These are phyloP conservation scores for Termitomyces sp. DNA, from an alignment of 768 basidiomycete genomes.

Conservation along the genomic window DNA sequence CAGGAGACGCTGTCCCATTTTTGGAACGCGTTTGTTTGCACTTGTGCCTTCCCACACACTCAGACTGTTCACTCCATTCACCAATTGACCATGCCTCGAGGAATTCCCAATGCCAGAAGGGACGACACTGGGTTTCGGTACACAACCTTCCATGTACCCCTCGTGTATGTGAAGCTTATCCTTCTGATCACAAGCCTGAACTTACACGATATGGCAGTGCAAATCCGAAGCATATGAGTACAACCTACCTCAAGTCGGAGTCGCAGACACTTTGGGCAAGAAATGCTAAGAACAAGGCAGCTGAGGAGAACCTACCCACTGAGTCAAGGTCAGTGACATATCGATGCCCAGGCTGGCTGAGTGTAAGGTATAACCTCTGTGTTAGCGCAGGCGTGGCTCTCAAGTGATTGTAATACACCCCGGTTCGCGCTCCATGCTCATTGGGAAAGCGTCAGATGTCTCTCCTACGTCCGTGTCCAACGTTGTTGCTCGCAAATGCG, in stretches of 20 bases:
- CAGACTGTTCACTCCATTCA: not conserved
- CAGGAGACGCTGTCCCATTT: not conserved
- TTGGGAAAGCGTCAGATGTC: slow-evolving; percentile 78
- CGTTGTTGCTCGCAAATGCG: slow-evolving; percentile 70
- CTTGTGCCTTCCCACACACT: not conserved
- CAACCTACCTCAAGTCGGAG: slow-evolving; percentile 78
- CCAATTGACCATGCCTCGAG: slow-evolving; percentile 62
- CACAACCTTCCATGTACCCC: slow-evolving; percentile 78
- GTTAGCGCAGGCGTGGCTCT: slow-evolving; percentile 60
- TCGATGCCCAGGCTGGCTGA: slow-evolving; percentile 2
- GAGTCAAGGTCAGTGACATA: slow-evolving; percentile 47
- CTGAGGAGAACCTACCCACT: slow-evolving; percentile 36
- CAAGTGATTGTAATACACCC: slow-evolving; percentile 80
- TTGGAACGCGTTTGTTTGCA: slow-evolving; percentile 1
- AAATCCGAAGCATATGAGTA: slow-evolving; percentile 79
- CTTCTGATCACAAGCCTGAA: not conserved
- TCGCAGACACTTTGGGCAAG: slow-evolving; percentile 72
- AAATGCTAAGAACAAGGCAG: slow-evolving; percentile 56
- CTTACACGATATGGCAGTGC: slow-evolving; percentile 39
- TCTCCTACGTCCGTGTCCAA: slow-evolving; percentile 66
- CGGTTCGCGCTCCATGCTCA: slow-evolving; percentile 69
- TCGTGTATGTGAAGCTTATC: slow-evolving; percentile 47
- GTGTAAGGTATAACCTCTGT: slow-evolving; percentile 27
- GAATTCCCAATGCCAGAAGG: slow-evolving; percentile 75
- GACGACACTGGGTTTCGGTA: slow-evolving; percentile 83